phyloP scores from a whole-genome alignment of 805 yeast species.

The Pichia exigua region DNA sequence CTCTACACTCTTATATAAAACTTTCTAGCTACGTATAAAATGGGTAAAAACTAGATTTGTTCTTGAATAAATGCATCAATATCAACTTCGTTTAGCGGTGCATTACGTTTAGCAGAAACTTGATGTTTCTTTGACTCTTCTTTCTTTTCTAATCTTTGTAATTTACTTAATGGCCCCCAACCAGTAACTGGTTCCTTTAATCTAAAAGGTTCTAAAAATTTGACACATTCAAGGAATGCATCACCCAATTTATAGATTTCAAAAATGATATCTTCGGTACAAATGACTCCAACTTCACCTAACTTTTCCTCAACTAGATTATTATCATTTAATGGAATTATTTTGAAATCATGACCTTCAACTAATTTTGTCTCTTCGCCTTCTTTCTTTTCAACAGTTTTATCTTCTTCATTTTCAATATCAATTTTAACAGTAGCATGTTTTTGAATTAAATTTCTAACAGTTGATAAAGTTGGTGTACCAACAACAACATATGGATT shows the following conservation, averaged over 20 bases:
- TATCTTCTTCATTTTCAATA: slow-evolving; percentile 14
- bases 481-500: slow-evolving; percentile 72
- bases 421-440: slow-evolving; percentile 50
- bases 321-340: slow-evolving; percentile 60
- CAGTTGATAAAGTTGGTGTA: slow-evolving; percentile 61
- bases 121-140: slow-evolving; percentile 41
- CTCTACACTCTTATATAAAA: background rate
- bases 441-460: slow-evolving; percentile 68
- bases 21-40: background rate
- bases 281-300: slow-evolving; percentile 62
- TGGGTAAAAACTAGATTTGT: slow-evolving; percentile 31
- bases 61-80: slow-evolving; percentile 61
- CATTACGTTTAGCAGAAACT: slow-evolving; percentile 53
- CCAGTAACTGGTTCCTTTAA: slow-evolving; percentile 66
- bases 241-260: slow-evolving; percentile 61
- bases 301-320: slow-evolving; percentile 65
- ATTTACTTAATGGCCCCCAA: slow-evolving; percentile 63
- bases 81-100: slow-evolving; percentile 63
- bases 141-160: slow-evolving; percentile 53
- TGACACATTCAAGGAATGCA: slow-evolving; percentile 49
- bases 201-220: slow-evolving; percentile 64
- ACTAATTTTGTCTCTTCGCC: slow-evolving; percentile 11
- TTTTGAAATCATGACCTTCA: slow-evolving; percentile 16
- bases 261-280: slow-evolving; percentile 75
- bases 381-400: slow-evolving; percentile 13